phyloP scores from a whole-genome alignment of 2,329 filamentous ascomycete species.

The Scopulariopsis brevicaulis region DNA sequence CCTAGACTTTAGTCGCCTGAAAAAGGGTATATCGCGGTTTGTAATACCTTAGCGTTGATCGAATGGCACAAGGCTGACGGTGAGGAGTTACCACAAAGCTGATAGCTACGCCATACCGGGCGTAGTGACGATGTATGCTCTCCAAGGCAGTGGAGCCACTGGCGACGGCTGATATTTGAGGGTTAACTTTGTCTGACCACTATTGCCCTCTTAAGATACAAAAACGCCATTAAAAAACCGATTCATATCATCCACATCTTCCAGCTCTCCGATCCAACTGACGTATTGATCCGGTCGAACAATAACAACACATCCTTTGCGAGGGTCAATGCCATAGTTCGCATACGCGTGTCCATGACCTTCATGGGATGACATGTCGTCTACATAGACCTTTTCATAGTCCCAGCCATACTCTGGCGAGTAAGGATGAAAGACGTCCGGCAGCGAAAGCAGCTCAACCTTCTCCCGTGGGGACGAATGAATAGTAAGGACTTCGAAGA shows the following conservation, averaged over 20 bases:
- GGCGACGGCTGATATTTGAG: no score
- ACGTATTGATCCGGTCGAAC: slow-evolving; percentile 60
- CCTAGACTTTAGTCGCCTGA: no score
- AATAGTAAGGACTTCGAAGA: slow-evolving; percentile 49
- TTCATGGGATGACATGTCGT: slow-evolving; percentile 41
- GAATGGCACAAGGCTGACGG: no score
- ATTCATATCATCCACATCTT: slow-evolving; percentile 20
- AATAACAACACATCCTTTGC: slow-evolving; percentile 44
- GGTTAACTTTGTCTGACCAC: no score
- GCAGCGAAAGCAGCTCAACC: slow-evolving; percentile 38
- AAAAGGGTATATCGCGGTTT: no score
- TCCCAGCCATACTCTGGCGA: slow-evolving; percentile 36
- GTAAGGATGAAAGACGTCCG: slow-evolving; percentile 33
- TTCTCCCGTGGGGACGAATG: slow-evolving; percentile 39
- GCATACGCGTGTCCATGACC: slow-evolving; percentile 37
- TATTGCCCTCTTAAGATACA: slow-evolving; percentile 11
- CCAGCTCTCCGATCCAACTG: slow-evolving; percentile 25
- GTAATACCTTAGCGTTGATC: no score
- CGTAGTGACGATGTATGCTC: no score
- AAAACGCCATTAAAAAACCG: slow-evolving; percentile 21
- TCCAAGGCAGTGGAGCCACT: no score
- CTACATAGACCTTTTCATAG: slow-evolving; percentile 44
- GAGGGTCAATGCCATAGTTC: slow-evolving; percentile 43
- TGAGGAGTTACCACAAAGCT: no score
- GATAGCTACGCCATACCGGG: no score